A percentile compares a stretch with the other conserved stretches of the same genome.
These are phyloP conservation scores for Colletotrichum lentis DNA, from an alignment of 2,329 filamentous ascomycete species.

Conservation along the genomic window DNA sequence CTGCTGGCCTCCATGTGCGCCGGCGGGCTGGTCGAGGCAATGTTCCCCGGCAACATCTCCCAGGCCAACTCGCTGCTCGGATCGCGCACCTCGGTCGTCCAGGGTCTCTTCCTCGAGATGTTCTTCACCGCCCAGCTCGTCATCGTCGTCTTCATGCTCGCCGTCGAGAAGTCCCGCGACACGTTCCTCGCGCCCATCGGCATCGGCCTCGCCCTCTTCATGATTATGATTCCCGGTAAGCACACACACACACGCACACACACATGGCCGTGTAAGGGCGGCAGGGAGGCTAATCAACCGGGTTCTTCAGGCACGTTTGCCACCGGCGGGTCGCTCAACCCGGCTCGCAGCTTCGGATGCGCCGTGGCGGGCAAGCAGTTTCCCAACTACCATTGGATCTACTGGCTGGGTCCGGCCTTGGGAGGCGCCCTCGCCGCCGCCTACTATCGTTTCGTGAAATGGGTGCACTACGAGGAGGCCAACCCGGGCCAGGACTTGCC, in stretches of 20 bases:
- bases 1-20: slow-evolving; percentile 62
- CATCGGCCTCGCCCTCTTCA: slow-evolving; percentile 71
- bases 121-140: slow-evolving; percentile 67
- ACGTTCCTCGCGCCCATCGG: slow-evolving; percentile 73
- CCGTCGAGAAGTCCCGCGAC: slow-evolving; percentile 71
- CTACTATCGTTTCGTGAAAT: slow-evolving; percentile 54
- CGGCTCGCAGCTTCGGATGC: slow-evolving; percentile 55
- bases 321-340: slow-evolving; percentile 54
- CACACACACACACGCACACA: no score
- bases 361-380: slow-evolving; percentile 50
- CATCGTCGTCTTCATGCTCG: slow-evolving; percentile 70
- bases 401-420: slow-evolving; percentile 55
- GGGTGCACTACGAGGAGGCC: slow-evolving; percentile 54
- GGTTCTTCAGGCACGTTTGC: slow-evolving; percentile 48
- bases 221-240: slow-evolving; percentile 53
- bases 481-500: slow-evolving; percentile 49
- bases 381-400: slow-evolving; percentile 54
- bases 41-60: slow-evolving; percentile 60
- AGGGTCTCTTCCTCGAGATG: slow-evolving; percentile 69
- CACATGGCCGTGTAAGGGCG: no score
- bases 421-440: slow-evolving; percentile 53
- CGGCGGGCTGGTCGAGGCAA: slow-evolving; percentile 60
- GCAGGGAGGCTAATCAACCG: background rate
- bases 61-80: slow-evolving; percentile 59
- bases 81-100: slow-evolving; percentile 54